These are phyloP conservation scores for Pythium biforme DNA, from an alignment of 352 stramenopile species.

Conservation along the genomic window DNA sequence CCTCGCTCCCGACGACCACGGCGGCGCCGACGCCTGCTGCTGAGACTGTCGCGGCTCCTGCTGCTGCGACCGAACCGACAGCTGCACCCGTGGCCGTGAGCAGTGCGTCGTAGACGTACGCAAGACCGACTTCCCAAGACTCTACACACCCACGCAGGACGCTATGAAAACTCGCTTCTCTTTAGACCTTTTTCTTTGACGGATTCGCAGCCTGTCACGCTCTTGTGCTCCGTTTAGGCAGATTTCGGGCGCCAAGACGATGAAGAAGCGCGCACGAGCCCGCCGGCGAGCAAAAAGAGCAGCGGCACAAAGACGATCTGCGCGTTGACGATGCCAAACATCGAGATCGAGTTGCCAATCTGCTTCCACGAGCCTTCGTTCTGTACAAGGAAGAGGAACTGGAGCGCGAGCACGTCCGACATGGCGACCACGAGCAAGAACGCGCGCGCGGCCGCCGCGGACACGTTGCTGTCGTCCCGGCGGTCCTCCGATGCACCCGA, in stretches of 20 bases:
- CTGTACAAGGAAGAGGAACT: slow-evolving; percentile 81
- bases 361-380: slow-evolving; percentile 88
- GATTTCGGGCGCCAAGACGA: background rate
- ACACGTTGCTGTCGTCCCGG: slow-evolving; percentile 25
- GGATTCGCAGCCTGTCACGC: background rate
- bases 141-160: too few relatives aligned
- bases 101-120: too few relatives aligned
- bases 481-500: slow-evolving; percentile 9
- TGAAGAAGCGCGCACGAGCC: slow-evolving; percentile 23
- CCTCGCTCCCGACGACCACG: too few relatives aligned
- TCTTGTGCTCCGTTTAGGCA: background rate
- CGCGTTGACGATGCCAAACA: slow-evolving; percentile 84
- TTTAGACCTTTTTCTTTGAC: background rate
- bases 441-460: slow-evolving; percentile 31
- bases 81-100: too few relatives aligned
- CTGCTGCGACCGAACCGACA: background rate
- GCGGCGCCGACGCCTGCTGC: background rate
- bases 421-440: slow-evolving; percentile 81
- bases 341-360: slow-evolving; percentile 87
- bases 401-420: slow-evolving; percentile 73
- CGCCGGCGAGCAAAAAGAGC: slow-evolving; percentile 55
- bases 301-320: slow-evolving; percentile 82
- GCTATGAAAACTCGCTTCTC: background rate
- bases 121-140: too few relatives aligned
- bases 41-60: background rate